Conservation (phyloP, 1,284 basidiomycete species). For the Sporisorium graminicola region DNA sequence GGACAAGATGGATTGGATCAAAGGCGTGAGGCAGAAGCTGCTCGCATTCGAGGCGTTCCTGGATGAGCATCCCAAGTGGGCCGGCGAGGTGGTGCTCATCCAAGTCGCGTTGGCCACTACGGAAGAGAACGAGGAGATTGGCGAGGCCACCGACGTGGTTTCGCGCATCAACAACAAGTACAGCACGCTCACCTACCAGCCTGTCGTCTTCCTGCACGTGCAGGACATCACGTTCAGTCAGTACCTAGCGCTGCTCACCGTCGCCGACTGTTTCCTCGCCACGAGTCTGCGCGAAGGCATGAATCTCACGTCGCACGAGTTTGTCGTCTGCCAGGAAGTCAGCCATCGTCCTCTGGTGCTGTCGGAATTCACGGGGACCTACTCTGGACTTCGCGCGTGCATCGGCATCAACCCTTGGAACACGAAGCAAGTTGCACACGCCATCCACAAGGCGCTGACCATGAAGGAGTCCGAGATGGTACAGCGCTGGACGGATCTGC, state of each 20-base stretch:
- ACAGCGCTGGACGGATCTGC: conserved; percentile 85
- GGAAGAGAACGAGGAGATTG: conserved; percentile 80
- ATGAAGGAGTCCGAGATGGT: conserved; percentile 81
- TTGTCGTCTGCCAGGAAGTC: conserved; percentile 76
- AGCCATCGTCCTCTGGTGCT: conserved; percentile 80
- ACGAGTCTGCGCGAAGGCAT: conserved; percentile 87
- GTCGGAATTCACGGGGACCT: conserved; percentile 83
- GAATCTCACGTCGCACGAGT: conserved; percentile 85
- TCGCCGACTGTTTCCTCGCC: conserved; percentile 88
- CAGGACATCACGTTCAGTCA: conserved; percentile 87
- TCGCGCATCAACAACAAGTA: conserved; percentile 85
- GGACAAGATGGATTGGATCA: conserved; percentile 88
- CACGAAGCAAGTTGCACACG: conserved; percentile 73
- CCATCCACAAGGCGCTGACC: conserved; percentile 80
- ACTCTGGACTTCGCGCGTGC: conserved; percentile 86
- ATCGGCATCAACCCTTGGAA: conserved; percentile 81
- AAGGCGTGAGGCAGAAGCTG: conserved; percentile 85
- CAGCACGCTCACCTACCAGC: conserved; percentile 86
- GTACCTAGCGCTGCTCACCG: conserved; percentile 83
- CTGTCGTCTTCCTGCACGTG: conserved; percentile 87
- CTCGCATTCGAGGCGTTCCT: conserved; percentile 86
- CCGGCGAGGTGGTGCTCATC: conserved; percentile 83
- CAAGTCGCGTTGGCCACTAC: conserved; percentile 88
- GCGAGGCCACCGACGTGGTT: conserved; percentile 81
- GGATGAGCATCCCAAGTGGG: conserved; percentile 81